These are phyloP conservation scores for Gymnopus androsaceus DNA, from an alignment of 1,284 basidiomycete species.

Conservation along the genomic window DNA sequence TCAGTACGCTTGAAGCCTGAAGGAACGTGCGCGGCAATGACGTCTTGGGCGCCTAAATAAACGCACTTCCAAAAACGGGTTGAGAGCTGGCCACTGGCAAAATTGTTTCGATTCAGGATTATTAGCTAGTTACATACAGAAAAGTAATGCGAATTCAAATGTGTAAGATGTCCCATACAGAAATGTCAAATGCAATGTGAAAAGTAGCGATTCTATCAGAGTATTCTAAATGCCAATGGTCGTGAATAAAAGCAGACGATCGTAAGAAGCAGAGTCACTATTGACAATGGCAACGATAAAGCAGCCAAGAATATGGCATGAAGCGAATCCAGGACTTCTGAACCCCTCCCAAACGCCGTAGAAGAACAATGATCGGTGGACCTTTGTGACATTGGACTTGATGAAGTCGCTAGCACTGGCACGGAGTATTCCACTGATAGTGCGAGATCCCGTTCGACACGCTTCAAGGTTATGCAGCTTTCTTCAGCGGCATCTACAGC, in stretches of 20 bases:
- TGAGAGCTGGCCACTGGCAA: neutral
- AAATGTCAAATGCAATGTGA: no score
- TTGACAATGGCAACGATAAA: conserved; percentile 37
- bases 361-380: neutral
- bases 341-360: neutral
- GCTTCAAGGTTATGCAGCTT: conserved; percentile 15
- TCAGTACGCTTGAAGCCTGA: no score
- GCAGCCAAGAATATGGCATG: conserved; percentile 23
- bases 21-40: no score
- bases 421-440: conserved; percentile 28
- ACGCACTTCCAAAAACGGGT: no score
- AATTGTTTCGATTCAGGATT: no score
- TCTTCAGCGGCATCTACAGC: conserved; percentile 3
- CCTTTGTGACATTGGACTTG: no score
- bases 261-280: conserved; percentile 36
- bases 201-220: neutral
- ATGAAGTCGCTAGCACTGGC: neutral
- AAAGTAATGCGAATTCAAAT: no score
- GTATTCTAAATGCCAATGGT: conserved; percentile 28
- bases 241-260: conserved; percentile 42
- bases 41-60: no score
- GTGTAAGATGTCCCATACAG: no score
- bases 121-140: no score
- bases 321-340: conserved; percentile 18
- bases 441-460: conserved; percentile 35